Base-by-base conservation (phyloP, 768 basidiomycete genomes). In the Lanmaoa rubissima region DNA sequence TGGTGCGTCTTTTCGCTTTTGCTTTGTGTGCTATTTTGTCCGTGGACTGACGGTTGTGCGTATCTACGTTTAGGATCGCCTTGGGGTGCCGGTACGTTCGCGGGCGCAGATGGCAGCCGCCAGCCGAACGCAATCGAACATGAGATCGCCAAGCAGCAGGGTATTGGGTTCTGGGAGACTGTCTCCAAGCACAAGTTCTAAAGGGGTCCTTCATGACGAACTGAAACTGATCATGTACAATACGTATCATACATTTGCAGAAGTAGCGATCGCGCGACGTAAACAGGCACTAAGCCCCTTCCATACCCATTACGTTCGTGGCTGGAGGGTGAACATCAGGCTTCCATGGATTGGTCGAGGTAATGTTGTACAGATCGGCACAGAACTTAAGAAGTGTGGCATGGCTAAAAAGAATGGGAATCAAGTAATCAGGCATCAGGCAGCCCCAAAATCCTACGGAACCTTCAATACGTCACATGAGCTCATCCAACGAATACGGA, bases 21-120 rank as follows among this genome's bases (percentile, higher is more conserved):
- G 14, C 5, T 12, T 34, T 17, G 28, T 21, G 11, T 10, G 7
- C 10, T 28, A 4, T 5, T 12, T 48, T 12, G 19, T 45, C 6
- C 35, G 16, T 39, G 12, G 19, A 16, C 13, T 57, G 40, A 57
- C 14, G 17, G 32, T 34, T 9, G n/a, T 17, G 28, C 6, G 28
- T 35, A 48, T 51, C 49, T 39, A 54, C 41, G n/a, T 49, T 45
- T 49, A 86, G 87, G 87, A 28, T 86, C 87, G 8, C 83, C 90
- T 16, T 92, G 84, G 82, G 90, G 90, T 51, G 87, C 90, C n/a
- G 87, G 86, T 24, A 82, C 85, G 8, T 77, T 78, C 52, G 78
- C 84, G 21, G 77, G 69, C 2, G 38, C 66, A 4, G 73, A 77
- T 58, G 85, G 83, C 3, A 65, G 72, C 3, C 82, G 84, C 50